Percentiles rank a stretch among this genome's conserved stretches.
Evolutionary conservation across 75 land plant genomes (phyloP).

Genomic region (Larix kaempferi): DNA sequence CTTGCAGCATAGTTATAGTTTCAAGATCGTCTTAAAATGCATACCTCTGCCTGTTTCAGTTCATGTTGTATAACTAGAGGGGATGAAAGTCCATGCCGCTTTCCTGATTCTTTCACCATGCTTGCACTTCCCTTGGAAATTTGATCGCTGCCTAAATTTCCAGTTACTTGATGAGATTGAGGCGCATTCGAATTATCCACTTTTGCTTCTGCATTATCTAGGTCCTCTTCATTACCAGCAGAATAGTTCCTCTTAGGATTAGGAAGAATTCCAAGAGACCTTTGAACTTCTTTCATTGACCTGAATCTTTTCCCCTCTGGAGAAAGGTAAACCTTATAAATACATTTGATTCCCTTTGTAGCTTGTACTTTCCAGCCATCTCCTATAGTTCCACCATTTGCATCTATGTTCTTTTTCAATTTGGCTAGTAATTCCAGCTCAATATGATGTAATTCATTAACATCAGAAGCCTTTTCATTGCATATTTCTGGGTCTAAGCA

Average conservation of each 20-base stretch:
- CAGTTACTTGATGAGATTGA: not conserved
- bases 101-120: not conserved
- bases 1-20: not conserved
- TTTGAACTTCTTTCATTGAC: slow-evolving; percentile 6
- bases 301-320: slow-evolving; percentile 10
- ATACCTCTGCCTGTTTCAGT: slow-evolving; percentile 1
- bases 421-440: not conserved
- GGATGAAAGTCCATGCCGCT: not conserved
- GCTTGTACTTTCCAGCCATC: slow-evolving; percentile 10
- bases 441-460: not conserved
- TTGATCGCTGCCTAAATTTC: not conserved
- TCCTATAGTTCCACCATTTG: not conserved
- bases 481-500: not conserved
- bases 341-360: not conserved
- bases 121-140: not conserved
- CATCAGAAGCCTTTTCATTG: not conserved
- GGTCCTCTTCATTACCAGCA: not conserved
- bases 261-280: slow-evolving; percentile 3
- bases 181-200: not conserved
- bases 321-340: slow-evolving; percentile 5
- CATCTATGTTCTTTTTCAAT: not conserved
- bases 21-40: not conserved
- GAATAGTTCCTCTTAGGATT: not conserved
- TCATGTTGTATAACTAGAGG: not conserved
- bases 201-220: not conserved